Conservation (phyloP, 2,329 filamentous ascomycete species). For the Tolypocladium sp. region DNA sequence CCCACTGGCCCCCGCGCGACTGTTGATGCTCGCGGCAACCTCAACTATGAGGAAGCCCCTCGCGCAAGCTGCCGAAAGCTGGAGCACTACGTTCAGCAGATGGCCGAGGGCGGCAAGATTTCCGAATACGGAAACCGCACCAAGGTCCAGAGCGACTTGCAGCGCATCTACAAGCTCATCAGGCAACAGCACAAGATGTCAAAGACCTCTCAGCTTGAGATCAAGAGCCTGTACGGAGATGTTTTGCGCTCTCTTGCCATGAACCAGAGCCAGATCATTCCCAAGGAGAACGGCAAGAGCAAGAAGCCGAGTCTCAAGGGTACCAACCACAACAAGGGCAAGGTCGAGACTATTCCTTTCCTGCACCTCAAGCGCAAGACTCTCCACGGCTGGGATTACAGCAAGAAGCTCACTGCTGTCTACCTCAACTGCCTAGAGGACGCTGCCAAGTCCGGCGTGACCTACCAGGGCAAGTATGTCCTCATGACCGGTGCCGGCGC, state of each 20-base stretch:
- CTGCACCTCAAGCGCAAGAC: slow-evolving; percentile 92
- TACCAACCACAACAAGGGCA: slow-evolving; percentile 64
- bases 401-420: slow-evolving; percentile 90
- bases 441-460: slow-evolving; percentile 78
- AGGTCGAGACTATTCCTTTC: slow-evolving; percentile 96
- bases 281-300: slow-evolving; percentile 68
- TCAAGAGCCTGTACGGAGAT: slow-evolving; percentile 90
- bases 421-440: slow-evolving; percentile 90
- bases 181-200: slow-evolving; percentile 97
- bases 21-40: slow-evolving; percentile 85
- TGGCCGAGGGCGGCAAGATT: slow-evolving; percentile 97
- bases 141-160: slow-evolving; percentile 93
- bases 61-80: slow-evolving; percentile 88
- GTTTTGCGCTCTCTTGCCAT: slow-evolving; percentile 90
- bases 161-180: slow-evolving; percentile 95
- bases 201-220: slow-evolving; percentile 91
- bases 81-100: slow-evolving; percentile 96
- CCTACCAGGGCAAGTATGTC: slow-evolving; percentile 88
- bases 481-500: slow-evolving; percentile 98
- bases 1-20: slow-evolving; percentile 88
- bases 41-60: slow-evolving; percentile 83
- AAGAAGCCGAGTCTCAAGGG: slow-evolving; percentile 43
- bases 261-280: slow-evolving; percentile 97
- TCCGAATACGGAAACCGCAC: slow-evolving; percentile 97
- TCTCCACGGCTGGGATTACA: slow-evolving; percentile 96